phyloP scores from a whole-genome alignment of 2,329 filamentous ascomycete species.

The Talaromyces atroroseus region DNA sequence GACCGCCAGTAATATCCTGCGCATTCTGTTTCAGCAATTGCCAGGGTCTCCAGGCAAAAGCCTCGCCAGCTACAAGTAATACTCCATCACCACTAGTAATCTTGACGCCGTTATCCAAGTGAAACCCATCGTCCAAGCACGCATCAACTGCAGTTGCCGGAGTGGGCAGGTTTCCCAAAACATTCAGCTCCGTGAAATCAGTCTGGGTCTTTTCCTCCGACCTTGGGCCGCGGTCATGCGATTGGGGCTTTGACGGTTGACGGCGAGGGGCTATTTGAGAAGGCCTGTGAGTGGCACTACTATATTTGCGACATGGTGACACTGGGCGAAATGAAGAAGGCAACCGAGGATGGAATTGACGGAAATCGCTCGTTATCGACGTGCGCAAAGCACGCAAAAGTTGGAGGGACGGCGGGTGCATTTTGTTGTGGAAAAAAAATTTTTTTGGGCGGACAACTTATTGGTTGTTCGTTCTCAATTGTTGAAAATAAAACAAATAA shows the following conservation, averaged over 20 bases:
- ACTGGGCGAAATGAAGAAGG: slow-evolving; percentile 14
- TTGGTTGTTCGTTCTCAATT: background rate
- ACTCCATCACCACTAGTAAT: slow-evolving; percentile 66
- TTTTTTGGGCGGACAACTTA: background rate
- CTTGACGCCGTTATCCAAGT: slow-evolving; percentile 72
- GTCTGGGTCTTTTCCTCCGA: slow-evolving; percentile 60
- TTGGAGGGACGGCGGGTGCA: slow-evolving; percentile 38
- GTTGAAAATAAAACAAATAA: too few species aligned
- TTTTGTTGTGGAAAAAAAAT: slow-evolving; percentile 10
- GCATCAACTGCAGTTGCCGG: slow-evolving; percentile 81
- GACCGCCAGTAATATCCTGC: slow-evolving; percentile 20
- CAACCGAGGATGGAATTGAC: background rate
- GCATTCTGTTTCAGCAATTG: slow-evolving; percentile 32
- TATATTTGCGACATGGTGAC: slow-evolving; percentile 19
- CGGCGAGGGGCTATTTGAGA: slow-evolving; percentile 29
- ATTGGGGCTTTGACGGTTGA: slow-evolving; percentile 33
- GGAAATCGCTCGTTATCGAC: slow-evolving; percentile 19
- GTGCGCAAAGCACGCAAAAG: slow-evolving; percentile 39
- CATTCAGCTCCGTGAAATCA: slow-evolving; percentile 71
- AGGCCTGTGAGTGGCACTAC: slow-evolving; percentile 22
- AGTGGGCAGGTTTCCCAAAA: slow-evolving; percentile 67
- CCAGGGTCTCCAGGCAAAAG: slow-evolving; percentile 87
- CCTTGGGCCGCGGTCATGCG: slow-evolving; percentile 56
- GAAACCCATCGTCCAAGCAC: slow-evolving; percentile 77
- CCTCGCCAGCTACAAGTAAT: slow-evolving; percentile 78